Percentiles rank a stretch among this genome's conserved stretches.
These are phyloP conservation scores for Berkeleyomyces rouxiae DNA, from an alignment of 2,329 filamentous ascomycete genomes.

Conservation along the genomic window DNA sequence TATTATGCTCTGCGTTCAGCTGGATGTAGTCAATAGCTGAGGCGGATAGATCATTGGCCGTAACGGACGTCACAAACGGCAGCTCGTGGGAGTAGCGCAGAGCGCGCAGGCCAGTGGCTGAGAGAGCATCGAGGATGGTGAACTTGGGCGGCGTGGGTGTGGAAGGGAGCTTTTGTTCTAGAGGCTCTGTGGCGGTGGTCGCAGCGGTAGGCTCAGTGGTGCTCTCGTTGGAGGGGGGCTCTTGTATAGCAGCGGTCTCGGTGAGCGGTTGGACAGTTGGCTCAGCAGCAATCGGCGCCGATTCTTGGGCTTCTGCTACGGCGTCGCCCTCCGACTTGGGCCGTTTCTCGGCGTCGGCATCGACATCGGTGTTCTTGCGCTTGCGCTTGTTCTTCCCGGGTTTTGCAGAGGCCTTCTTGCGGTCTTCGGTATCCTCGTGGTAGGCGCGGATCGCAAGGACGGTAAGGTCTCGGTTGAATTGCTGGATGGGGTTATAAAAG, in stretches of 20 bases:
- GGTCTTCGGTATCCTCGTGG: constrained; percentile 46
- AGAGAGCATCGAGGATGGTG: constrained; percentile 86
- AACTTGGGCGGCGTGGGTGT: constrained; percentile 33
- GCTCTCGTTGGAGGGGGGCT: neutral
- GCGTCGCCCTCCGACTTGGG: constrained; percentile 14
- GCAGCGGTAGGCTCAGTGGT: neutral
- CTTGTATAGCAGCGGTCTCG: neutral
- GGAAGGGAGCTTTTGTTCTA: constrained; percentile 2
- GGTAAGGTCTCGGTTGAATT: constrained; percentile 93
- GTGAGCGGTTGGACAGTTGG: neutral
- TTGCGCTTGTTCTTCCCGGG: constrained; percentile 24
- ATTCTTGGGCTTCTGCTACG: neutral
- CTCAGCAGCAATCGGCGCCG: neutral
- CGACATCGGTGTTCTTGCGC: constrained; percentile 25
- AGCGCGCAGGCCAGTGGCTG: constrained; percentile 80
- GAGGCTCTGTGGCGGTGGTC: neutral
- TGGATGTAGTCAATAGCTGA: constrained; percentile 67
- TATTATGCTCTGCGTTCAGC: constrained; percentile 72
- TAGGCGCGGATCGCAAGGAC: constrained; percentile 84
- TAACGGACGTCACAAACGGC: constrained; percentile 64
- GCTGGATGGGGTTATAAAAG: constrained; percentile 98
- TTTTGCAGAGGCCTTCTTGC: constrained; percentile 22
- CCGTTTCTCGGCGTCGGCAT: constrained; percentile 27
- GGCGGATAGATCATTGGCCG: constrained; percentile 74
- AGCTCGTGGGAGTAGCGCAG: constrained; percentile 85